These are phyloP conservation scores for Vigna reflexopilosa DNA, from an alignment of 306 rosid genomes.

Conservation along the genomic window DNA sequence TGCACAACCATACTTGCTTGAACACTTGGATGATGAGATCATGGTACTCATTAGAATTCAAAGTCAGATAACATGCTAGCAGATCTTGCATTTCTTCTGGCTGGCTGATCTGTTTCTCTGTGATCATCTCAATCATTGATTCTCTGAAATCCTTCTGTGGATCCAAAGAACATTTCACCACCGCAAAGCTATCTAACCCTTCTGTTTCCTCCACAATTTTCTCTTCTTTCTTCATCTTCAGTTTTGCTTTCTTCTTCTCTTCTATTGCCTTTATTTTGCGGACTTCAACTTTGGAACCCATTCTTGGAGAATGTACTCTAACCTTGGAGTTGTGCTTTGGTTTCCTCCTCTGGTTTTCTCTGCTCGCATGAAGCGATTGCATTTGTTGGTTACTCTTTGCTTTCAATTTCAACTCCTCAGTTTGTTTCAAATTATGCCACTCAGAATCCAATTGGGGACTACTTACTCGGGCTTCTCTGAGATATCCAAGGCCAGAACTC, in stretches of 20 bases:
- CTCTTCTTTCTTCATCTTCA: constrained; percentile 62
- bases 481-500: constrained; percentile 49
- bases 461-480: constrained; percentile 47
- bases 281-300: constrained; percentile 69
- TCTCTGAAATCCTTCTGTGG: constrained; percentile 91
- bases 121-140: constrained; percentile 96
- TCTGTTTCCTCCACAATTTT: constrained; percentile 45
- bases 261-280: constrained; percentile 76
- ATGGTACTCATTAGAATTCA: constrained; percentile 85
- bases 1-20: constrained; percentile 80
- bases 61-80: constrained; percentile 82
- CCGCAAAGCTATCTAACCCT: constrained; percentile 76
- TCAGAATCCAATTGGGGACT: constrained; percentile 33
- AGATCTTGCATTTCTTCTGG: constrained; percentile 91
- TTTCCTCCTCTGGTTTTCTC: constrained; percentile 69
- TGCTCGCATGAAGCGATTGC: constrained; percentile 63
- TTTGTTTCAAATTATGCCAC: constrained; percentile 54
- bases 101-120: constrained; percentile 66
- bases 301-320: constrained; percentile 72
- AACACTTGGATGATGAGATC: constrained; percentile 83
- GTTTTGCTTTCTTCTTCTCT: constrained; percentile 75
- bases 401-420: constrained; percentile 54
- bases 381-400: constrained; percentile 58
- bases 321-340: constrained; percentile 58
- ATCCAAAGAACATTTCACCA: constrained; percentile 77